Evolutionary conservation across 441 rosid species (phyloP).

Genomic region (Isatis lusitanica): DNA sequence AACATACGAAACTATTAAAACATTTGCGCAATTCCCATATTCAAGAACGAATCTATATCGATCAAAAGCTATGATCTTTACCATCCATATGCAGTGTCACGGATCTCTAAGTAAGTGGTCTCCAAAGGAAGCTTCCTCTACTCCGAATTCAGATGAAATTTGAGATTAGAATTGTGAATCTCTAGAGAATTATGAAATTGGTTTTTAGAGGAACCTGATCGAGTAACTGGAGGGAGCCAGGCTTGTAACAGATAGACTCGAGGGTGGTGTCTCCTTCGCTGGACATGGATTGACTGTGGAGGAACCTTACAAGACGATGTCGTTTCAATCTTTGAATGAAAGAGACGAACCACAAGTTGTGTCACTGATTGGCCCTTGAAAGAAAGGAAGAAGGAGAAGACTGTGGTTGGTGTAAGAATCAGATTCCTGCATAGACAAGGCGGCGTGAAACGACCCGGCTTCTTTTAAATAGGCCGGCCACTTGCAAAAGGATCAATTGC

Average conservation of each 20-base stretch:
- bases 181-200: neutral
- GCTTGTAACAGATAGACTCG: conserved; percentile 71
- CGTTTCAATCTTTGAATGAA: neutral
- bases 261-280: conserved; percentile 48
- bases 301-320: neutral
- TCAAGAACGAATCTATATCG: neutral
- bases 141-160: neutral
- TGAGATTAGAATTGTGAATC: neutral
- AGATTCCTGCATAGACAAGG: conserved; percentile 2
- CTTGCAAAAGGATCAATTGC: neutral
- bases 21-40: neutral
- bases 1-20: neutral
- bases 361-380: neutral
- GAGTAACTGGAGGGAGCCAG: conserved; percentile 80
- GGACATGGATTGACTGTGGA: conserved; percentile 27
- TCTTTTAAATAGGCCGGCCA: neutral
- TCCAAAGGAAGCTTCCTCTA: conserved; percentile 93
- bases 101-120: conserved; percentile 60
- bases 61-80: conserved; percentile 25
- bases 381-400: neutral
- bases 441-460: conserved; percentile 10
- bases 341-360: neutral
- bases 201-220: conserved; percentile 59
- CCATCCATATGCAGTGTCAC: conserved; percentile 76
- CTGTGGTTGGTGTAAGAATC: neutral